phyloP scores from a whole-genome alignment of 495 filamentous ascomycete species.

The Sordaria brevicollis region DNA sequence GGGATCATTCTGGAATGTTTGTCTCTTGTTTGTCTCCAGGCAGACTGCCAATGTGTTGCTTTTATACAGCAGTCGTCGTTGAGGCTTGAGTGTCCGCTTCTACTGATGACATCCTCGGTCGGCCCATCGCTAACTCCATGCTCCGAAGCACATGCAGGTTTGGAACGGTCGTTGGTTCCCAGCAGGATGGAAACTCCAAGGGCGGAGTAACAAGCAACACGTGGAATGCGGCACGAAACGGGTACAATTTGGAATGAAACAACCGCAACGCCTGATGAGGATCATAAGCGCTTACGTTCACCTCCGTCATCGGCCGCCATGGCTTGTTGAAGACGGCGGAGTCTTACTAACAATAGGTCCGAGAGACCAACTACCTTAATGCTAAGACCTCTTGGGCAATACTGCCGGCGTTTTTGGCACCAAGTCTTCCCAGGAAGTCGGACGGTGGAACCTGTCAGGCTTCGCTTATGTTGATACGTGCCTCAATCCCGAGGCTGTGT shows the following conservation, averaged over 20 bases:
- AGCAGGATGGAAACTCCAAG: background rate
- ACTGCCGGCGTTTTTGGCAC: background rate
- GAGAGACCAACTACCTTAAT: background rate
- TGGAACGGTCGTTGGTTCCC: background rate
- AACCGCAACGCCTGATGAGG: background rate
- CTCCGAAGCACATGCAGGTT: background rate
- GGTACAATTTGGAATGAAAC: background rate
- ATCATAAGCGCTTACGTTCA: background rate
- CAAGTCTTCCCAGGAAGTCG: background rate
- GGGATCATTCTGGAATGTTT: background rate
- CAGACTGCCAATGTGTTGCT: background rate
- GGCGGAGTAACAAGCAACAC: background rate
- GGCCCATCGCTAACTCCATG: background rate
- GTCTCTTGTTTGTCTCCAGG: background rate
- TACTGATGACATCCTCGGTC: too few relatives aligned
- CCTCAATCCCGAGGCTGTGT: background rate
- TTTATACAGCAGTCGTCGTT: background rate
- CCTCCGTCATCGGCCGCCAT: background rate
- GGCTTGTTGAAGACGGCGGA: background rate
- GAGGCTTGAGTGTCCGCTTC: too few relatives aligned
- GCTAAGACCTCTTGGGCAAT: background rate
- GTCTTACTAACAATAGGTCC: background rate
- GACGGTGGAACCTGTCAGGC: background rate
- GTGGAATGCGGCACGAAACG: background rate
- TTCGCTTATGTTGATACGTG: background rate